Conservation (phyloP, 192 early-diverging fungal genomes). For the Coemansia sp. region DNA sequence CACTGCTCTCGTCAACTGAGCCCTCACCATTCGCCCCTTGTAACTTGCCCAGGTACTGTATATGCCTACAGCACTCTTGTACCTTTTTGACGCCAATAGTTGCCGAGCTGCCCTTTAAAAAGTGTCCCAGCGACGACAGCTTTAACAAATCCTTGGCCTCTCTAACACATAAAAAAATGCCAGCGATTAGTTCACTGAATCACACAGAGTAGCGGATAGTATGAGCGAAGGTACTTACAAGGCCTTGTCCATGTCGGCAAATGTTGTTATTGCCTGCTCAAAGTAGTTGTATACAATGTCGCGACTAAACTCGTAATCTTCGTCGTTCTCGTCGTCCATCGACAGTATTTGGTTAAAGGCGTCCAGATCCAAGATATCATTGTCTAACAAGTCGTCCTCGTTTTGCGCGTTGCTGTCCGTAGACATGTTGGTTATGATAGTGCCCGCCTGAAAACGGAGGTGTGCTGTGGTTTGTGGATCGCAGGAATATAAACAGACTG, state of each 20-base stretch:
- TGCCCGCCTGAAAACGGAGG: neutral
- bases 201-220: neutral
- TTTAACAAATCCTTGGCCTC: slow-evolving; percentile 60
- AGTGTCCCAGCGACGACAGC: slow-evolving; percentile 83
- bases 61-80: slow-evolving; percentile 77
- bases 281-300: slow-evolving; percentile 79
- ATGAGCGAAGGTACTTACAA: slow-evolving; percentile 42
- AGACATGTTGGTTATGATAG: neutral
- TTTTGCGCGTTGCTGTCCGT: slow-evolving; percentile 8
- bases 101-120: slow-evolving; percentile 89
- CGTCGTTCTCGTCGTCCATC: slow-evolving; percentile 92
- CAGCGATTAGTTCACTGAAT: neutral
- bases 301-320: slow-evolving; percentile 73
- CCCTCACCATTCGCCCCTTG: slow-evolving; percentile 43
- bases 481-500: neutral
- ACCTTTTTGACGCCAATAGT: slow-evolving; percentile 81
- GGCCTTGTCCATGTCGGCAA: slow-evolving; percentile 71
- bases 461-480: neutral
- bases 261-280: slow-evolving; percentile 79
- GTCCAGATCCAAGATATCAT: slow-evolving; percentile 72
- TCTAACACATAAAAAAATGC: slow-evolving; percentile 6
- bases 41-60: slow-evolving; percentile 79
- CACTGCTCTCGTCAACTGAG: slow-evolving; percentile 57
- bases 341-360: slow-evolving; percentile 89
- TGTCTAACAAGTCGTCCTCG: slow-evolving; percentile 41